Base-by-base conservation (phyloP, 1,139 yeast genomes). In the Zygosaccharomyces pseudobailii region DNA sequence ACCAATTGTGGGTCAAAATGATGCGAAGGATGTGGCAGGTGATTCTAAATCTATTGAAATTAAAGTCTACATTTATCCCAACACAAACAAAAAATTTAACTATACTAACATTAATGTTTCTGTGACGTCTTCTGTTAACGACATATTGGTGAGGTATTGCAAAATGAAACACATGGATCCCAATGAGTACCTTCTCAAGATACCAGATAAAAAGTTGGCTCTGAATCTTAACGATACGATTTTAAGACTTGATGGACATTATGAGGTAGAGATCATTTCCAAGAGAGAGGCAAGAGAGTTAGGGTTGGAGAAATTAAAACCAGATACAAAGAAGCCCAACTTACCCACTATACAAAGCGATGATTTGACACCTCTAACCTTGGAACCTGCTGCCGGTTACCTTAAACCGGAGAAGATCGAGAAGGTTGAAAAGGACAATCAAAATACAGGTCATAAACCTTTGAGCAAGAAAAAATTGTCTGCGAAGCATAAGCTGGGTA, bases 181-280 rank as follows among this genome's bases (percentile, higher is more conserved):
- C 1, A 62, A 56, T 36, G 68, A 66, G 31, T 69, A 66, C 42
- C 55, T 58, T 1, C 33, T 70, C 19, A 70, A 69, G 46, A 52
- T 66, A 1, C 51, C 55, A 3, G 65, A 59, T 6, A 68, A 67
- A 40, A 57, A 58, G 28, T 43, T 53, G 3, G 46, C 59, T 2
- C 49, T 65, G 9, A 69, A 69, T 48, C 48, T 67, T n/a, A 68
- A 69, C 36, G 72, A 69, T 37, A 62, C 65, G 6, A 62, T 70
- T 20, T 58, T 68, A 31, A 58, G 70, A 2, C 54, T 70, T 8
- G 73, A 70, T 53, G 71, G 70, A 23, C 57, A 58, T 25, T 49
- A 56, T 41, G 48, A 56, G 13, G 59, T 65, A 6, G 68, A 64
- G 44, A 53, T 64, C 3, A 54, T 65, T 6, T 56, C 66, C 6